Percentiles rank a stretch among this genome's conserved stretches.
Evolutionary conservation across 2,329 filamentous ascomycete species (phyloP).

Genomic region (Thermoascus crustaceus): DNA sequence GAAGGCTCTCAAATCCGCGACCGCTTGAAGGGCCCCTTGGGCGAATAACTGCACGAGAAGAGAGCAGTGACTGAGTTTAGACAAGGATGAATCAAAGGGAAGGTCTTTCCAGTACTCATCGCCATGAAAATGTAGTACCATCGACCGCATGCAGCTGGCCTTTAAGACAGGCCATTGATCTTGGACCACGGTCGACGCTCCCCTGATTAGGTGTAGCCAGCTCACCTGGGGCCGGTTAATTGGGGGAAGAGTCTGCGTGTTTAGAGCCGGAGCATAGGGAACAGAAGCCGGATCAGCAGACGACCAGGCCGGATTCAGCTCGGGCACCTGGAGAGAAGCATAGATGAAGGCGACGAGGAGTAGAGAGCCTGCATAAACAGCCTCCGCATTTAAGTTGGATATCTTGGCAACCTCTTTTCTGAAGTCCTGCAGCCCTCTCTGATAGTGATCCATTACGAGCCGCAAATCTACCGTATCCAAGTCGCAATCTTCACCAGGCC

Average conservation of each 20-base stretch:
- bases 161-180: conserved; percentile 2
- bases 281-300: neutral
- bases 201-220: neutral
- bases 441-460: neutral
- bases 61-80: neutral
- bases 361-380: neutral
- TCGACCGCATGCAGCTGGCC: conserved; percentile 1
- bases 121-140: neutral
- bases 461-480: neutral
- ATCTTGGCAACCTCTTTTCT: neutral
- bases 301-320: neutral
- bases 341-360: neutral
- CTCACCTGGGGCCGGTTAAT: too few species aligned
- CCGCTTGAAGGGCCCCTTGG: too few species aligned
- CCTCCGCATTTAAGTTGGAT: neutral
- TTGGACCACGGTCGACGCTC: neutral
- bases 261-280: too few species aligned
- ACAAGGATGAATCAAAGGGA: conserved; percentile 1
- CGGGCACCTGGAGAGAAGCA: neutral
- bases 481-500: too few species aligned
- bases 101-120: conserved; percentile 1
- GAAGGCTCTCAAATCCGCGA: too few species aligned
- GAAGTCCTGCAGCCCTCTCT: conserved; percentile 1
- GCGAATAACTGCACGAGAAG: too few species aligned
- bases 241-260: too few species aligned